Base-by-base conservation (phyloP, 257 asterid genomes). In the Echites panduratus region DNA sequence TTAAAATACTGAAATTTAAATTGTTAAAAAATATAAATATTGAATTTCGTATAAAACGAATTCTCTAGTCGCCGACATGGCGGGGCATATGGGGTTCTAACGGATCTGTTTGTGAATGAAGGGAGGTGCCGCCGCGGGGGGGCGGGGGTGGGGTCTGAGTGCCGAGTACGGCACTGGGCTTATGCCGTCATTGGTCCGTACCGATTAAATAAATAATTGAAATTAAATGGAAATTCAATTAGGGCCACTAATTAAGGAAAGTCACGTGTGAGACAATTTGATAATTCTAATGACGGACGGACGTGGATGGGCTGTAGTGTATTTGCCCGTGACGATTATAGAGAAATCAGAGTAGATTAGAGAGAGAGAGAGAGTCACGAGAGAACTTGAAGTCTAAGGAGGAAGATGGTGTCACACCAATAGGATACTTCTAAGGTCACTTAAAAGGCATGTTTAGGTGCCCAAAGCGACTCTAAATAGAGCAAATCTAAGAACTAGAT, bases 231-330 rank as follows among this genome's bases (percentile, higher is more conserved):
- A 56, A 45, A 74, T 53, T 45, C 41, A 75, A 52, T 78, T 78
- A 79, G 58, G 72, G 67, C 65, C 87, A 82, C 73, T 76, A 72
- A 82, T 82, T 84, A 69, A 17, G 84, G 87, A 66, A 43, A 59
- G 29, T 82, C 88, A 84, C 88, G 78, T 80, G 84, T 76, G 76
- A 22, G 76, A 48, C 45, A 57, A 50, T 66, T 65, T 38, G 38
- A 32, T 50, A 57, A 50, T 66, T 65, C 41, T 70, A 64, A 78
- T 56, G 68, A 47, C 44, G 27, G 10, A 7, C n/a, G 38, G 3
- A 41, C 69, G 50, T 67, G 57, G 26, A 7, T 26, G 16, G 44
- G 9, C 13, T 22, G 12, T 40, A 64, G 69, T 54, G 43, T 50
- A 10, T 26, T 41, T 5, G 61, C 78, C 83, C 79, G 80, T 82